These are phyloP conservation scores for Conringia planisiliqua DNA, from an alignment of 345 rosid species.

Conservation along the genomic window DNA sequence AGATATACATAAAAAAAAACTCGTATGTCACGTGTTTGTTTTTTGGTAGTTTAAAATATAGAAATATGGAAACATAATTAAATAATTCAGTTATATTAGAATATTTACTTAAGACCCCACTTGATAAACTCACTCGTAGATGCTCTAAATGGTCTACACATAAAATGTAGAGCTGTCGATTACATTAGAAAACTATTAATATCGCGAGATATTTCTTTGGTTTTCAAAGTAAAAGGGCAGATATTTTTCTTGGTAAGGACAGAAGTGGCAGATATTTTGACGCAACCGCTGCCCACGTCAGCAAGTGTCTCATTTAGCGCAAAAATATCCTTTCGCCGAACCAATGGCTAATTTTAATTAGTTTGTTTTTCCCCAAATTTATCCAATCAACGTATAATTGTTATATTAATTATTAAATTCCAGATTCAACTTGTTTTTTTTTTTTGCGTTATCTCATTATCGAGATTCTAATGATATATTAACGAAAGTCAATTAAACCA, in stretches of 20 bases:
- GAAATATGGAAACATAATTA: no score
- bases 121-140: no score
- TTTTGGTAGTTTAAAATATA: no score
- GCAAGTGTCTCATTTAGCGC: neutral
- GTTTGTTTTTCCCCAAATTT: neutral
- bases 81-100: no score
- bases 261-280: conserved; percentile 19
- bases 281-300: conserved; percentile 1
- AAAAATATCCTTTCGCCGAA: neutral
- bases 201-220: conserved; percentile 3
- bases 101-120: no score
- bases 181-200: neutral
- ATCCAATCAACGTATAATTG: neutral
- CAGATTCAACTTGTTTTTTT: neutral
- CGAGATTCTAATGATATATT: neutral
- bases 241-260: conserved; percentile 11
- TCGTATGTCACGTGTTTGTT: no score
- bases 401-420: neutral
- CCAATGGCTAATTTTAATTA: neutral
- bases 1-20: no score
- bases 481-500: no score
- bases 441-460: neutral
- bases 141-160: neutral
- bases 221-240: neutral
- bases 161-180: neutral